Evolutionary conservation across 2,329 filamentous ascomycete genomes (phyloP).

Genomic region (Paramyrothecium roridum): DNA sequence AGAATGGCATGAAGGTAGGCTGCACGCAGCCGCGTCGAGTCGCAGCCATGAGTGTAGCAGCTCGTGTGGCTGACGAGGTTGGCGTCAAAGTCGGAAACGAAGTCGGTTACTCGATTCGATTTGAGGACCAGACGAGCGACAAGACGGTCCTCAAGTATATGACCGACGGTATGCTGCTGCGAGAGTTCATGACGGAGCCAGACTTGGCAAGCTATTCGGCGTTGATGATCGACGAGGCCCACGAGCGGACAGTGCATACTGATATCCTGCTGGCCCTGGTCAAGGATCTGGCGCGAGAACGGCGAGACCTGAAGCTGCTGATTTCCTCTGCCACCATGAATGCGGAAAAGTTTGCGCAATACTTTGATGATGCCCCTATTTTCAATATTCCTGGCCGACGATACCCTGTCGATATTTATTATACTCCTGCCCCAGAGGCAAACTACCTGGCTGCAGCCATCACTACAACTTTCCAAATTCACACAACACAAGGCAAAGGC

Average conservation of each 20-base stretch:
- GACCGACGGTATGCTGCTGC: constrained; percentile 93
- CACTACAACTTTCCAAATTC: constrained; percentile 92
- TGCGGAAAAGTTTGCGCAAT: constrained; percentile 84
- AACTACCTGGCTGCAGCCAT: constrained; percentile 91
- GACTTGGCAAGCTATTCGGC: constrained; percentile 79
- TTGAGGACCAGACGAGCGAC: constrained; percentile 87
- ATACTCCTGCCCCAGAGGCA: constrained; percentile 84
- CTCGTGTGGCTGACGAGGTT: constrained; percentile 92
- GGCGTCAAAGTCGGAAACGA: constrained; percentile 86
- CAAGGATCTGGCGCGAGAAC: constrained; percentile 80
- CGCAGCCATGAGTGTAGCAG: constrained; percentile 95
- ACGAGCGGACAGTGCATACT: constrained; percentile 88
- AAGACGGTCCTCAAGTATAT: constrained; percentile 94
- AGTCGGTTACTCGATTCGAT: constrained; percentile 92
- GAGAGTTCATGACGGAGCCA: constrained; percentile 87
- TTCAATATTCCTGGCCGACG: constrained; percentile 90
- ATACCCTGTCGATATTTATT: constrained; percentile 89
- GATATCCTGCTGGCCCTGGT: constrained; percentile 86
- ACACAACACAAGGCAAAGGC: constrained; percentile 78
- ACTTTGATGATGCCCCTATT: constrained; percentile 89
- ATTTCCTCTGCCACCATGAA: constrained; percentile 96
- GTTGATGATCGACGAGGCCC: constrained; percentile 95
- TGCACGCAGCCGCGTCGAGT: constrained; percentile 95
- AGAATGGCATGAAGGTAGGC: constrained; percentile 78
- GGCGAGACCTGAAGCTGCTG: constrained; percentile 83